Evolutionary conservation across 2,329 filamentous ascomycete genomes (phyloP).

Genomic region (Hymenoscyphus salicellus): DNA sequence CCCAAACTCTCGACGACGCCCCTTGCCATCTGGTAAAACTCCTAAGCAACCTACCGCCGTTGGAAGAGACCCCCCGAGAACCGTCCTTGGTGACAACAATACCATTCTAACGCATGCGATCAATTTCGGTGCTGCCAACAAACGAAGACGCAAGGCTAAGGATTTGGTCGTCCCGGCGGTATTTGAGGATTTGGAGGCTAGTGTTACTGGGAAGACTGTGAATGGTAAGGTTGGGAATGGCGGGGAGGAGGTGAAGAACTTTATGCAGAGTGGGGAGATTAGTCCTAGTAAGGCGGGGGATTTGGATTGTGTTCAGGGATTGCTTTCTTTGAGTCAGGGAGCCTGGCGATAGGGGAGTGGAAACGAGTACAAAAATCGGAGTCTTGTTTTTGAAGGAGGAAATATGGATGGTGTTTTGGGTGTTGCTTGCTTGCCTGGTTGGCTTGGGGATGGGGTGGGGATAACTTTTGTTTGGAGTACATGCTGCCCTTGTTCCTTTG

Average conservation of each 20-base stretch:
- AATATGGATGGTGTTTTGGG: background rate
- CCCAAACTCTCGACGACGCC: constrained; percentile 37
- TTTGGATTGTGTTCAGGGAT: constrained; percentile 83
- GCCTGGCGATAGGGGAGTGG: constrained; percentile 61
- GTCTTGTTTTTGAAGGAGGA: background rate
- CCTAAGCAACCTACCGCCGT: constrained; percentile 17
- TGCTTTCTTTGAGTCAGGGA: constrained; percentile 87
- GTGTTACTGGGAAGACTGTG: background rate
- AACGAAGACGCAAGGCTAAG: constrained; percentile 25
- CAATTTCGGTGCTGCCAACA: constrained; percentile 24
- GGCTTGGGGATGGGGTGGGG: background rate
- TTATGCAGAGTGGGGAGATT: constrained; percentile 63
- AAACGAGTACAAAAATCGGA: background rate
- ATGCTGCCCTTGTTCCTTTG: background rate
- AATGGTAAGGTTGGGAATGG: constrained; percentile 15
- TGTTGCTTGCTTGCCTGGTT: background rate
- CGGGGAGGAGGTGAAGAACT: constrained; percentile 66
- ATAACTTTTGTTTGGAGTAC: background rate
- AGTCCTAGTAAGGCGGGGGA: constrained; percentile 74
- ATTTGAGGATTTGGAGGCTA: constrained; percentile 49
- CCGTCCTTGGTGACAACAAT: constrained; percentile 31
- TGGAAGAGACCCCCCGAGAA: constrained; percentile 10
- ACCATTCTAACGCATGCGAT: constrained; percentile 27
- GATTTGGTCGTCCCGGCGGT: constrained; percentile 43
- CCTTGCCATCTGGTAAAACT: constrained; percentile 32